Base-by-base conservation (phyloP, 768 basidiomycete species). In the Phlebiopsis gigantea region DNA sequence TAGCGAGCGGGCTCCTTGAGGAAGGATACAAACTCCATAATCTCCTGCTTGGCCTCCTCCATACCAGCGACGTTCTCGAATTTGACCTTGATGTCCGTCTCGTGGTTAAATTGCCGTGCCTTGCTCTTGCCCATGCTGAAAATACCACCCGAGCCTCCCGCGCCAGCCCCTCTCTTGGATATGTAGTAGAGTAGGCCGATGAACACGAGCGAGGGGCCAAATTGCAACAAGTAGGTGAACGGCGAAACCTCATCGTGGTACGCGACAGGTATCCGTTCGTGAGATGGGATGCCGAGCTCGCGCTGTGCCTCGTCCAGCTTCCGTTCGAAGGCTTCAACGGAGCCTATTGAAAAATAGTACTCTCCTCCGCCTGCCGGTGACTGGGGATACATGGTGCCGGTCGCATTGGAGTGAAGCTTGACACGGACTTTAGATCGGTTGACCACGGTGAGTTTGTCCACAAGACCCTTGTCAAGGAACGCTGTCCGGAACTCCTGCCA, bases 21-120 rank as follows among this genome's bases (percentile, higher is more conserved):
- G 77, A 99, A 98, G 65, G 97, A 95, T 69, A 99, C 97, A 64
- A 98, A 99, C 70, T 99, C 97, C 92, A 98, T 96, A 65, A 99
- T 96, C 75, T 99, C 97, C 76, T 95, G 91, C 78, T 99, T 99
- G 44, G 95, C 97, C 73, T 99, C 97, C 73, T 99, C 97, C 96
- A 98, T 98, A 34, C 97, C 97, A 14, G 97, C 97, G 17, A 99
- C 93, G 68, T 99, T 94, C 74, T 86, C 86, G 77, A 99, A 99
- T 70, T 90, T 90, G 66, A 89, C 85, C 69, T 85, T 88, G 68
- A 98, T 87, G 52, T 95, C 90, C 30, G 90, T 93, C 63, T 99
- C 96, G 75, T 96, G 90, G 77, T 98, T 98, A 75, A 98, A 98
- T 68, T 97, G 75, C 72, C 86, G 92, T 14, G 97, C 97, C 58